phyloP scores from a whole-genome alignment of 768 basidiomycete species.

The Brasilioporus rufonigricans region DNA sequence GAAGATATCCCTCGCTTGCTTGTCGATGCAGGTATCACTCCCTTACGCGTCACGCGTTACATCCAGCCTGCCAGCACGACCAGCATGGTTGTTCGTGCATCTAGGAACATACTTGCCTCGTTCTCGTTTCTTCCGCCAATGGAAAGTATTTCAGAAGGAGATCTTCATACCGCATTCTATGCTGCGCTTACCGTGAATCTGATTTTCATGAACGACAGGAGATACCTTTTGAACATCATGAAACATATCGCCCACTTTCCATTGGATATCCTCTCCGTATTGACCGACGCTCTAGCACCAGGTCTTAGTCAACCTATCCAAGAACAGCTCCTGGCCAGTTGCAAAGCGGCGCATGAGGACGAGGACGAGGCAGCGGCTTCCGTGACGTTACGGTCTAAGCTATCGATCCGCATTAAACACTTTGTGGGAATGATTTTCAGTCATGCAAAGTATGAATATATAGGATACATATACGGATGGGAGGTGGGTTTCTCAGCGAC shows the following conservation, averaged over 20 bases:
- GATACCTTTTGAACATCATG: constrained; percentile 33
- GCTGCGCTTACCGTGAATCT: constrained; percentile 39
- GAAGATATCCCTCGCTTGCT: constrained; percentile 37
- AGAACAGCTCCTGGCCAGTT: constrained; percentile 31
- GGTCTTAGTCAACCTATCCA: constrained; percentile 24
- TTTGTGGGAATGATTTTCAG: constrained; percentile 51
- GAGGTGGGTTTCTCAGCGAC: constrained; percentile 34
- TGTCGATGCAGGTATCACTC: constrained; percentile 23
- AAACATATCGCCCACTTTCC: constrained; percentile 35
- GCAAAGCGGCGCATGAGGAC: constrained; percentile 29
- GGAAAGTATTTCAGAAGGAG: constrained; percentile 30
- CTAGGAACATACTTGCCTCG: constrained; percentile 38
- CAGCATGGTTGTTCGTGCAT: constrained; percentile 41
- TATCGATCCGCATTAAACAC: constrained; percentile 31
- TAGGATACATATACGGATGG: constrained; percentile 49
- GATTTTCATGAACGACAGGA: constrained; percentile 35
- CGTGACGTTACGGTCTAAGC: constrained; percentile 26
- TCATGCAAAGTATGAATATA: constrained; percentile 39
- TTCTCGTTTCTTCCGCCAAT: constrained; percentile 21
- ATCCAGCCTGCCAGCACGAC: constrained; percentile 30
- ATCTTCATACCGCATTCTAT: constrained; percentile 34
- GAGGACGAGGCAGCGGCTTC: constrained; percentile 31
- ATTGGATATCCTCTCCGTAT: constrained; percentile 43
- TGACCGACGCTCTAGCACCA: constrained; percentile 38
- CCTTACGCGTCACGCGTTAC: constrained; percentile 17